A percentile compares a stretch with the other conserved stretches of the same genome.
Evolutionary conservation across 768 basidiomycete genomes (phyloP).

Genomic region (Artomyces pyxidatus): DNA sequence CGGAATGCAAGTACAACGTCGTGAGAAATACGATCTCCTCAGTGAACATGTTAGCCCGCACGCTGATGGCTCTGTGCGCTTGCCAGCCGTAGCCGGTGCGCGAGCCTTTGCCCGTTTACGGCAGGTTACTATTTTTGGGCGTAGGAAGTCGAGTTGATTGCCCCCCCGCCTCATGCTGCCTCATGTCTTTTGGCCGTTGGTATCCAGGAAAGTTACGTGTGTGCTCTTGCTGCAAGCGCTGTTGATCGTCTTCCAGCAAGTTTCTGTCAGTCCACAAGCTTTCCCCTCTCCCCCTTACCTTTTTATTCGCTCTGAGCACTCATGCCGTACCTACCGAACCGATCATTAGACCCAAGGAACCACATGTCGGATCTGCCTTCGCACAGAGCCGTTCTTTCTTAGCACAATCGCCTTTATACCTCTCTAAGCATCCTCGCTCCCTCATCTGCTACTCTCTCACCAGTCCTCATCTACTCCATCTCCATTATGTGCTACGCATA

Average conservation of each 20-base stretch:
- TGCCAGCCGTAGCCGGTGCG: neutral
- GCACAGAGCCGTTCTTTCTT: conserved; percentile 25
- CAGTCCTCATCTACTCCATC: conserved; percentile 13
- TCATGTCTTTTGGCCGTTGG: conserved; percentile 2
- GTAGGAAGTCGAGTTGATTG: neutral
- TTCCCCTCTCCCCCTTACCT: conserved; percentile 15
- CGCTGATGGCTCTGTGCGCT: too few species aligned
- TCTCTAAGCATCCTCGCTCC: conserved; percentile 24
- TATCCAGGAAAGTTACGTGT: conserved; percentile 8
- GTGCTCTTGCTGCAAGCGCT: neutral
- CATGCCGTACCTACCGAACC: conserved; percentile 29
- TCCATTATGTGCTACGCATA: conserved; percentile 64
- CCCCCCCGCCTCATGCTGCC: too few species aligned
- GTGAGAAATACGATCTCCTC: too few species aligned
- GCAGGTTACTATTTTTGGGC: neutral
- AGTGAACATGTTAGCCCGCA: too few species aligned
- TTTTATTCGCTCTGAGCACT: conserved; percentile 19
- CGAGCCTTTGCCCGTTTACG: neutral
- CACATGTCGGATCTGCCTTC: conserved; percentile 30
- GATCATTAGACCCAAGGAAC: conserved; percentile 33
- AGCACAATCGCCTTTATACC: conserved; percentile 33
- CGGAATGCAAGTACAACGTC: too few species aligned
- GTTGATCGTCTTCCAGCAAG: neutral
- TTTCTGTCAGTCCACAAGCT: conserved; percentile 1
- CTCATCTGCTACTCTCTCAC: conserved; percentile 17